These are phyloP conservation scores for Nemophila menziesii DNA, from an alignment of 257 asterid species.

Conservation along the genomic window DNA sequence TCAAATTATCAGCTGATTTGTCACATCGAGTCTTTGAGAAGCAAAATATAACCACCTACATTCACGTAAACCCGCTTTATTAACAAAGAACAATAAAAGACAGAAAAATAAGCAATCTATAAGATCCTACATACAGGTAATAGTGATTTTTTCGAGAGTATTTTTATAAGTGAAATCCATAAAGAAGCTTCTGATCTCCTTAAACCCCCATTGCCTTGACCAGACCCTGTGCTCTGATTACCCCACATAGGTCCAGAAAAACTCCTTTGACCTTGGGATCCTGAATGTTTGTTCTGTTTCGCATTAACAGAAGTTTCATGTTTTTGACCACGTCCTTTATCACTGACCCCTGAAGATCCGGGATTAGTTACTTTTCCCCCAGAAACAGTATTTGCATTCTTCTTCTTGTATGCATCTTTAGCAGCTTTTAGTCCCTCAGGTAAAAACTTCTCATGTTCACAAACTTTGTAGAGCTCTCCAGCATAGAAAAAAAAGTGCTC, in stretches of 20 bases:
- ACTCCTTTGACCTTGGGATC: conserved; percentile 21
- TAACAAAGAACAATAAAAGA: not conserved
- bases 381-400: conserved; percentile 28
- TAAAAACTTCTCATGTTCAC: conserved; percentile 76
- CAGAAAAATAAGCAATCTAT: conserved; percentile 5
- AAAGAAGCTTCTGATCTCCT: conserved; percentile 85
- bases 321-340: conserved; percentile 24
- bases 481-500: conserved; percentile 89
- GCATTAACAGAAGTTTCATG: conserved; percentile 24
- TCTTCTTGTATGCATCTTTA: conserved; percentile 58
- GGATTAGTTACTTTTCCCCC: conserved; percentile 37
- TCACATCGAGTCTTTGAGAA: conserved; percentile 94
- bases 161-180: conserved; percentile 71
- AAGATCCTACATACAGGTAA: conserved; percentile 60
- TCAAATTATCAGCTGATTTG: conserved; percentile 75
- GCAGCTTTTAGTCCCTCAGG: conserved; percentile 84
- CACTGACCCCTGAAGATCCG: conserved; percentile 33
- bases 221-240: conserved; percentile 32
- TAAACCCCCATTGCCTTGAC: conserved; percentile 38
- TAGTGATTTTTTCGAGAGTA: conserved; percentile 71
- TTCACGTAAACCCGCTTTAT: conserved; percentile 10
- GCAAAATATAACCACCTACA: conserved; percentile 91
- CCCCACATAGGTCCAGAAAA: conserved; percentile 34
- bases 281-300: conserved; percentile 29
- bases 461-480: conserved; percentile 84